Evolutionary conservation across 1,284 basidiomycete genomes (phyloP).

Genomic region (Trichosporon ovoides): DNA sequence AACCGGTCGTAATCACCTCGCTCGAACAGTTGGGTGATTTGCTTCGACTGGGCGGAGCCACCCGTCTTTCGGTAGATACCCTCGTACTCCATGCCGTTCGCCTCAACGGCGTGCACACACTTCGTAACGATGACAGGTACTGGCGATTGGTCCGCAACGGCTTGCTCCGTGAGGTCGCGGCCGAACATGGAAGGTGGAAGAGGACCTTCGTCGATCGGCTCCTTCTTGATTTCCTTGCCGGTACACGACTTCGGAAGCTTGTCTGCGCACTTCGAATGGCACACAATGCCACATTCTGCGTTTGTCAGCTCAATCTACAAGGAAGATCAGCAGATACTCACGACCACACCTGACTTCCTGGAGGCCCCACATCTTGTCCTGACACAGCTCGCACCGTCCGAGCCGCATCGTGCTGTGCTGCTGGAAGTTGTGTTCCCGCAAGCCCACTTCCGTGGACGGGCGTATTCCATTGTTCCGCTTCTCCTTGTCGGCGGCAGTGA

Average conservation of each 20-base stretch:
- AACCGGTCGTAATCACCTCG: constrained; percentile 81
- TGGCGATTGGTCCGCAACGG: constrained; percentile 62
- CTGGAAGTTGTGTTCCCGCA: constrained; percentile 75
- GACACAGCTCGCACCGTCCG: constrained; percentile 87
- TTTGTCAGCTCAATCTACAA: background rate
- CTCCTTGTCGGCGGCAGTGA: constrained; percentile 9
- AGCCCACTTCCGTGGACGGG: constrained; percentile 45
- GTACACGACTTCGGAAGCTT: constrained; percentile 46
- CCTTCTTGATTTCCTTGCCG: constrained; percentile 23
- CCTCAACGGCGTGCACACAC: constrained; percentile 88
- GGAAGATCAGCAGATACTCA: constrained; percentile 50
- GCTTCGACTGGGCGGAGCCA: constrained; percentile 83
- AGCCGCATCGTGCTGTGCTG: constrained; percentile 83
- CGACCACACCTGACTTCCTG: constrained; percentile 78
- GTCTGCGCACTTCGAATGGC: constrained; percentile 51
- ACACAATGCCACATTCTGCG: constrained; percentile 51
- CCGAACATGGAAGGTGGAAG: constrained; percentile 82
- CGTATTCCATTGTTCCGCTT: constrained; percentile 20
- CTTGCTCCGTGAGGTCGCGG: constrained; percentile 76
- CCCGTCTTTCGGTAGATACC: constrained; percentile 96
- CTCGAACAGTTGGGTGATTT: constrained; percentile 92
- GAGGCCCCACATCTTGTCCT: constrained; percentile 97
- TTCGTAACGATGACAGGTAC: constrained; percentile 91
- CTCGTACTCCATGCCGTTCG: constrained; percentile 60
- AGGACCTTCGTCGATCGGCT: constrained; percentile 35